Conservation (phyloP, 2,329 filamentous ascomycete species). For the Penicillium occitanis region DNA sequence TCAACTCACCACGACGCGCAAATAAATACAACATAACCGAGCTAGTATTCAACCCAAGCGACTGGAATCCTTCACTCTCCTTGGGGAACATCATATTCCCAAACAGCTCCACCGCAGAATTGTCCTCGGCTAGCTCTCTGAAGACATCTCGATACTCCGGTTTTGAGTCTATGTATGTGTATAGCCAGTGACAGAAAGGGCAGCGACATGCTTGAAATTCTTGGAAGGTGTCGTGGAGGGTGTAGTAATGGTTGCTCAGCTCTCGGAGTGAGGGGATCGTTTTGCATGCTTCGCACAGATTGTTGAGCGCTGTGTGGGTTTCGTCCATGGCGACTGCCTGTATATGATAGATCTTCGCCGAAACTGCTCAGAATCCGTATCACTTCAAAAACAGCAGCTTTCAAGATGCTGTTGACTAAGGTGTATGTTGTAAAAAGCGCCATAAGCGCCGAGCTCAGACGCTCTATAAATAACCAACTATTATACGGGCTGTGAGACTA, state of each 20-base stretch:
- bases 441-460: not conserved
- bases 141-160: not conserved
- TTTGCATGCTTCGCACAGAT: conserved; percentile 11
- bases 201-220: conserved; percentile 12
- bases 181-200: conserved; percentile 13
- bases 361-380: not conserved
- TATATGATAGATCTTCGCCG: not conserved
- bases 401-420: not conserved
- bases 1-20: not conserved
- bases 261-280: conserved; percentile 8
- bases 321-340: not conserved
- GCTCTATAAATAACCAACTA: conserved; percentile 6
- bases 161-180: conserved; percentile 8
- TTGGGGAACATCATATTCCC: not conserved
- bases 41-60: not conserved
- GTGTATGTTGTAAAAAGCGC: not conserved
- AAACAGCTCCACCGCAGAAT: conserved; percentile 9
- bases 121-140: not conserved
- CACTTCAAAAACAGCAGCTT: not conserved
- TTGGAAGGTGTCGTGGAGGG: conserved; percentile 8
- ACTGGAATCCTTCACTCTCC: not conserved
- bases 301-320: not conserved
- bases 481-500: not conserved
- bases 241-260: conserved; percentile 6
- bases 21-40: conserved; percentile 1